Percentiles rank a stretch among this genome's conserved stretches.
phyloP scores from a whole-genome alignment of 2,329 filamentous ascomycete species.

The Phialophora verrucosa region DNA sequence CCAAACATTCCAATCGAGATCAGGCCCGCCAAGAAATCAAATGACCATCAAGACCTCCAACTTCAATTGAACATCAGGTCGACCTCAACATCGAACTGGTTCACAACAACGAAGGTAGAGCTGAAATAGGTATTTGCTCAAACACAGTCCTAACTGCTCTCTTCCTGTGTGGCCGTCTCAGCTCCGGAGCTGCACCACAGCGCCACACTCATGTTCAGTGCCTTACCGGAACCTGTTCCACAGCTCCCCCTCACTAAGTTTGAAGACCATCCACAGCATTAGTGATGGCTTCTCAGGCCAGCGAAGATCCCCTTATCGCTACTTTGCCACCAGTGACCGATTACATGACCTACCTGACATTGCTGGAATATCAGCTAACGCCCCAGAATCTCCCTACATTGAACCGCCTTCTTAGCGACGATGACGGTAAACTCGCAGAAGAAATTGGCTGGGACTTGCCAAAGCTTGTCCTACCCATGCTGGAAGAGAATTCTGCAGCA shows the following conservation, averaged over 20 bases:
- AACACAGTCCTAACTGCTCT: neutral
- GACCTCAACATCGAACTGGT: neutral
- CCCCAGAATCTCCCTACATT: conserved; percentile 63
- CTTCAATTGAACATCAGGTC: conserved; percentile 3
- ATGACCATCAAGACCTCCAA: neutral
- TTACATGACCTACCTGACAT: conserved; percentile 69
- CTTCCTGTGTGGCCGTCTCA: neutral
- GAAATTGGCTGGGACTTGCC: conserved; percentile 72
- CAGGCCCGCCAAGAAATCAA: conserved; percentile 4
- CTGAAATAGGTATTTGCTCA: neutral
- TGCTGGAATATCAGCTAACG: conserved; percentile 68
- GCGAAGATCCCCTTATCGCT: conserved; percentile 57
- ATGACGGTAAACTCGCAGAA: conserved; percentile 64
- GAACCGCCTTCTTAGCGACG: conserved; percentile 65
- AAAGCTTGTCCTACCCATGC: conserved; percentile 64
- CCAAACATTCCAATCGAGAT: neutral
- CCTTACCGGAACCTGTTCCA: neutral
- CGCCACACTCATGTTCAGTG: neutral
- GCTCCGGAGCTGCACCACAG: neutral
- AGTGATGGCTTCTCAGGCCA: conserved; percentile 23
- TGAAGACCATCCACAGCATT: neutral
- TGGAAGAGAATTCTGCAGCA: conserved; percentile 51
- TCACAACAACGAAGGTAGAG: neutral
- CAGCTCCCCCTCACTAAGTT: conserved; percentile 6
- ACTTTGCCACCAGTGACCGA: conserved; percentile 67